phyloP scores from a whole-genome alignment of 768 basidiomycete species.

The Lyophyllum atratum region DNA sequence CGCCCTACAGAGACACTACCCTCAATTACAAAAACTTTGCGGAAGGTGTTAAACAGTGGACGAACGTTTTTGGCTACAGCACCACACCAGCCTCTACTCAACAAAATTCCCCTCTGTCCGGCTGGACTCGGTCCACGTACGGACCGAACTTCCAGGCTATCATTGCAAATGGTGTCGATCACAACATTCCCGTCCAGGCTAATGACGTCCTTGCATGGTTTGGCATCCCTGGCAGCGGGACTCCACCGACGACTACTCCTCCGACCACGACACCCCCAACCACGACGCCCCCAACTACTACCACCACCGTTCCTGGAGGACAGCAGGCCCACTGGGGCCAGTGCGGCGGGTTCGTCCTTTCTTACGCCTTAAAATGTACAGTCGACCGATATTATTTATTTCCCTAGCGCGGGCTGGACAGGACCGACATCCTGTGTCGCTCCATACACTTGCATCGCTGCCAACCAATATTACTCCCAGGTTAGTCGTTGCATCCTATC shows the following conservation, averaged over 20 bases:
- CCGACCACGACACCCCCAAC: constrained; percentile 15
- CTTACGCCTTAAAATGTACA: neutral
- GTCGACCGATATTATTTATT: neutral
- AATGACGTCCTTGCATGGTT: constrained; percentile 50
- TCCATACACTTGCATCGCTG: constrained; percentile 22
- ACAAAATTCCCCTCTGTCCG: constrained; percentile 41
- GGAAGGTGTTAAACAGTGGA: constrained; percentile 59
- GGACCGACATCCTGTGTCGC: constrained; percentile 27
- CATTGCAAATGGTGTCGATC: constrained; percentile 46
- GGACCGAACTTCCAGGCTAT: constrained; percentile 54
- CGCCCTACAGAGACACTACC: constrained; percentile 44
- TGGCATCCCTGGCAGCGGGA: constrained; percentile 31
- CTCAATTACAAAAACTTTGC: constrained; percentile 51
- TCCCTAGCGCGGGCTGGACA: constrained; percentile 26
- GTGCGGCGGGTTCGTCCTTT: constrained; percentile 20
- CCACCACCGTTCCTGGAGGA: constrained; percentile 10
- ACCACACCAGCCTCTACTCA: constrained; percentile 39
- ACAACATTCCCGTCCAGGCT: constrained; percentile 53
- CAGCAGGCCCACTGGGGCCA: constrained; percentile 24
- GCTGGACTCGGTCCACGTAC: constrained; percentile 50
- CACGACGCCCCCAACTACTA: constrained; percentile 17
- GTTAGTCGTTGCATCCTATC: constrained; percentile 5
- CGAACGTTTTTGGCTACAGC: constrained; percentile 50
- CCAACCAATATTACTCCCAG: constrained; percentile 25
- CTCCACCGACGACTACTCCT: constrained; percentile 16